Conservation (phyloP, 139 green algal genomes). For the Chlorella ohadii region DNA sequence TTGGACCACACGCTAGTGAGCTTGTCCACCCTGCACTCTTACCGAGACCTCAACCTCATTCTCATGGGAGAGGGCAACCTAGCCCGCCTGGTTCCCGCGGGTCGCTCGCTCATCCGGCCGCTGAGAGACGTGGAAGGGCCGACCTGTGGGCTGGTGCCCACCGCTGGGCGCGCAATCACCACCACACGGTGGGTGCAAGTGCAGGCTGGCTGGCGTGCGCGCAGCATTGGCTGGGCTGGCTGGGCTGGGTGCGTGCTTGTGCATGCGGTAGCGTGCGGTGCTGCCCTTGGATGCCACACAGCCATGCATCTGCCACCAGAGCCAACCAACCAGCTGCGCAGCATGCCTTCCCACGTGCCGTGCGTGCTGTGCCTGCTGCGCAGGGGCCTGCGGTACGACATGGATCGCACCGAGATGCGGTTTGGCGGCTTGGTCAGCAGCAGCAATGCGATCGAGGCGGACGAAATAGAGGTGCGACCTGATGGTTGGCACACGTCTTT, state of each 20-base stretch:
- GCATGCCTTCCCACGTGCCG: too few relatives aligned
- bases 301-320: too few relatives aligned
- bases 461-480: slow-evolving; percentile 66
- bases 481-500: slow-evolving; percentile 44
- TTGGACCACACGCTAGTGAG: slow-evolving; percentile 94
- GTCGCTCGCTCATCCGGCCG: slow-evolving; percentile 64
- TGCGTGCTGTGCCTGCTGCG: too few relatives aligned
- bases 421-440: slow-evolving; percentile 82
- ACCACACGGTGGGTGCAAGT: slow-evolving; percentile 42
- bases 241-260: background rate
- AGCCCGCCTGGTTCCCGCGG: slow-evolving; percentile 75
- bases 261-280: background rate
- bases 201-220: background rate
- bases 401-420: slow-evolving; percentile 65
- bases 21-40: slow-evolving; percentile 82
- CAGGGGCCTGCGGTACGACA: slow-evolving; percentile 87
- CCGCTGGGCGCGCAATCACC: slow-evolving; percentile 60
- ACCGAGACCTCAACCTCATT: slow-evolving; percentile 73
- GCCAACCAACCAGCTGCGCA: background rate
- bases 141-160: slow-evolving; percentile 86
- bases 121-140: slow-evolving; percentile 76
- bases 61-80: slow-evolving; percentile 89
- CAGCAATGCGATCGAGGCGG: slow-evolving; percentile 70
- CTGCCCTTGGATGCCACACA: background rate
- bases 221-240: background rate